Evolutionary conservation across 345 rosid species (phyloP).

Genomic region (Aquilaria malaccensis): DNA sequence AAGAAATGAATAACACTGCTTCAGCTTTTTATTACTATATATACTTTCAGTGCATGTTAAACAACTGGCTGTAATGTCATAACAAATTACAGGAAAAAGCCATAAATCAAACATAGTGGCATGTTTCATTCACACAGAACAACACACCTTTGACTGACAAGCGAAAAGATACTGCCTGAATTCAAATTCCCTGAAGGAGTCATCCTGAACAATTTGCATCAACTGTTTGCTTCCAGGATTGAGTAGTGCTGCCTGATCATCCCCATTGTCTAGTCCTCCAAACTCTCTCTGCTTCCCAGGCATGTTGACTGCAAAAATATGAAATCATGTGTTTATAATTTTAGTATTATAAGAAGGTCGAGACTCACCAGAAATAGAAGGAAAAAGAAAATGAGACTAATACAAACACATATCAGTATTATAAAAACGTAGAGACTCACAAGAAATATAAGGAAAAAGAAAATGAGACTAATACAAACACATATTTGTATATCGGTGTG

Average conservation of each 20-base stretch:
- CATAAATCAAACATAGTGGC: too few relatives aligned
- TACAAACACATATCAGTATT: not conserved
- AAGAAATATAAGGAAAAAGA: slow-evolving; percentile 4
- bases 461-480: not conserved
- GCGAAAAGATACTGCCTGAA: slow-evolving; percentile 94
- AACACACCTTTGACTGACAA: slow-evolving; percentile 76
- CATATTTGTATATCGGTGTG: not conserved
- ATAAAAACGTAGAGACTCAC: not conserved
- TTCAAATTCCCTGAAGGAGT: slow-evolving; percentile 87
- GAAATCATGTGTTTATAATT: not conserved
- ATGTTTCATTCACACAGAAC: slow-evolving; percentile 6
- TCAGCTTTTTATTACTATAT: too few relatives aligned
- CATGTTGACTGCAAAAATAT: slow-evolving; percentile 50
- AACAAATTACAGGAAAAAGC: too few relatives aligned
- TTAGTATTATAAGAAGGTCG: too few relatives aligned
- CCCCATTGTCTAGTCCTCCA: slow-evolving; percentile 83
- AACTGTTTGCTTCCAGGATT: slow-evolving; percentile 66
- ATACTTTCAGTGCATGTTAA: not conserved
- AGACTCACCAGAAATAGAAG: slow-evolving; percentile 1
- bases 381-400: not conserved
- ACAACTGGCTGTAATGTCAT: not conserved
- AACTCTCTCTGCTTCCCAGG: slow-evolving; percentile 75
- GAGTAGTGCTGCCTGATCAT: slow-evolving; percentile 84
- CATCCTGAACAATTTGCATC: slow-evolving; percentile 85
- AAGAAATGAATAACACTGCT: too few relatives aligned